Conservation (phyloP, 2,329 filamentous ascomycete genomes). For the Nemania sp. region DNA sequence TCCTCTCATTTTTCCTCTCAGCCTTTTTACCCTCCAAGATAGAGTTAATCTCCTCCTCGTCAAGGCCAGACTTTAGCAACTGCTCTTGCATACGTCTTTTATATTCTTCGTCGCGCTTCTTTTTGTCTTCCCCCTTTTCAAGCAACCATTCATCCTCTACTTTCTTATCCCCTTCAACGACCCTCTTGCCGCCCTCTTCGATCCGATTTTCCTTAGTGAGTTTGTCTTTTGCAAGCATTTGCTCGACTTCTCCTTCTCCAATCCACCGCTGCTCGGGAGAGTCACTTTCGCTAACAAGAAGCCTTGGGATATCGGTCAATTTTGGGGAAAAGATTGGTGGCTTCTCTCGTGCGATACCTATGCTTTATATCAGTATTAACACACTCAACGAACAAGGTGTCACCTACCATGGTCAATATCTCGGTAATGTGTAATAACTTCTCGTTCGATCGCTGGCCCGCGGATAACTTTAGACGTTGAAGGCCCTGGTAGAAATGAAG, state of each 20-base stretch:
- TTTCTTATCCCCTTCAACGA: background rate
- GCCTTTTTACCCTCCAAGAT: too few relatives aligned
- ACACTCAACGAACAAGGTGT: background rate
- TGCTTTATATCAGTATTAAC: constrained; percentile 33
- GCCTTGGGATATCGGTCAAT: too few relatives aligned
- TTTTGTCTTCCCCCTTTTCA: background rate
- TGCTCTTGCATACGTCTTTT: background rate
- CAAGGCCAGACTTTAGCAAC: background rate
- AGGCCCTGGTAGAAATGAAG: constrained; percentile 68
- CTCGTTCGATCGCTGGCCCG: constrained; percentile 84
- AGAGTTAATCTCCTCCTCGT: background rate
- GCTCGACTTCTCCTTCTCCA: too few relatives aligned
- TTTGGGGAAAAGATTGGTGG: constrained; percentile 58
- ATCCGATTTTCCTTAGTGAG: background rate
- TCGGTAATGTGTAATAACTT: constrained; percentile 89
- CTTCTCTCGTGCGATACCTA: constrained; percentile 61
- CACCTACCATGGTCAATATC: constrained; percentile 86
- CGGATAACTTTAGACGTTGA: constrained; percentile 78
- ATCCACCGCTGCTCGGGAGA: too few relatives aligned
- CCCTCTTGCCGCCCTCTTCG: too few relatives aligned
- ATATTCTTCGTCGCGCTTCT: background rate
- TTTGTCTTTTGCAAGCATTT: background rate
- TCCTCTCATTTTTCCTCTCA: background rate
- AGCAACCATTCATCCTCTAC: background rate
- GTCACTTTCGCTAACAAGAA: too few relatives aligned